Conservation (phyloP, 768 basidiomycete genomes). For the Heimioporus sp. region DNA sequence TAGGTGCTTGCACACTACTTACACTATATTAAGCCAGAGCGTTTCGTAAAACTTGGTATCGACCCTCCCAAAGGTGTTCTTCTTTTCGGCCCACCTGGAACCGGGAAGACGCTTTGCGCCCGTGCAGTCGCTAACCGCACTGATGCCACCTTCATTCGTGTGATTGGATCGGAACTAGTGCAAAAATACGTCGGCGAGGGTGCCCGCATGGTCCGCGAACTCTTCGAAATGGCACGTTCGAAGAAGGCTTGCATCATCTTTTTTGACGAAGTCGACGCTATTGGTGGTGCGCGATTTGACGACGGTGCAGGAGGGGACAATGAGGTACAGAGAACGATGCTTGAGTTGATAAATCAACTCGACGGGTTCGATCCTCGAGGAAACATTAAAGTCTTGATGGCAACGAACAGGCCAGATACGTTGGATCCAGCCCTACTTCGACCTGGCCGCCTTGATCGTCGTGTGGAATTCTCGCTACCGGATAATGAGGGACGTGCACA, state of each 20-base stretch:
- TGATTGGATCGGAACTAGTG: constrained; percentile 98
- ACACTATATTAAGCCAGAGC: constrained; percentile 77
- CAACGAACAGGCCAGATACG: constrained; percentile 98
- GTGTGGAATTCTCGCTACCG: constrained; percentile 95
- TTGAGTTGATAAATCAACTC: constrained; percentile 97
- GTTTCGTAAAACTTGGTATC: constrained; percentile 96
- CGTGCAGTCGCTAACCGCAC: constrained; percentile 98
- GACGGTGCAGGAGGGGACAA: constrained; percentile 99
- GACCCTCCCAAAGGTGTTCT: constrained; percentile 99
- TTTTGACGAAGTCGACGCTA: constrained; percentile 98
- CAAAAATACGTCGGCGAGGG: constrained; percentile 99
- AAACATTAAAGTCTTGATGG: constrained; percentile 99
- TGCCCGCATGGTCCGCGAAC: constrained; percentile 96
- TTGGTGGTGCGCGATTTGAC: constrained; percentile 96
- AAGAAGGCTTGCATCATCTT: constrained; percentile 99
- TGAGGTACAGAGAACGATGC: constrained; percentile 98
- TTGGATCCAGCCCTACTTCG: constrained; percentile 95
- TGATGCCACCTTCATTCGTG: constrained; percentile 98
- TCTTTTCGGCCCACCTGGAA: constrained; percentile 93
- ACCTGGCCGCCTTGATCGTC: constrained; percentile 93
- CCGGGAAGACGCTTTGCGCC: constrained; percentile 98
- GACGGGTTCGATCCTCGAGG: constrained; percentile 98
- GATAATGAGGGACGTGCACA: constrained; percentile 96
- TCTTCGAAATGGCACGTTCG: constrained; percentile 98
- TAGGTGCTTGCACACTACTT: constrained; percentile 4